Evolutionary conservation across 345 rosid genomes (phyloP), one percentile per base, ranked within the genome.

Genomic region (Hypericum androsaemum): DNA sequence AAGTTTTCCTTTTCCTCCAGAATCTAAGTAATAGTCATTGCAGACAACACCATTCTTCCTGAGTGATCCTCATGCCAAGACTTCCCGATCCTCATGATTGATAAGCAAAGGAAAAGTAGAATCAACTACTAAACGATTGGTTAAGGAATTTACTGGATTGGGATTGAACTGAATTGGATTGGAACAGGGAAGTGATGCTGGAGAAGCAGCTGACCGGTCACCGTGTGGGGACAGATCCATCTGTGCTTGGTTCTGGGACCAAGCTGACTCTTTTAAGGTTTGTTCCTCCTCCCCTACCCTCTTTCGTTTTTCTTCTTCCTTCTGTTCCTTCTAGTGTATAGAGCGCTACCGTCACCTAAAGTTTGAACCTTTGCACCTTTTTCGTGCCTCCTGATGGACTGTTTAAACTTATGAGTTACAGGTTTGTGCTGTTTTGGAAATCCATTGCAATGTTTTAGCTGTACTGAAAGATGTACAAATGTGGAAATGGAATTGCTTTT

Each of bases 181-280:
- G 38, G 54, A 38, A 12, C 75, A 92, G 98, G 45, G 98, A 83
- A 71, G 95, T 92, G 15, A 88, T 92, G 79, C 82, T 92, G 7
- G 97, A 92, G 90, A 92, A 92, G 52, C 97, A 92, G 86, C 76
- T 88, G 39, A 85, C 97, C 3, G 95, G 97, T 56, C 95, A 92
- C 60, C 80, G 95, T 0, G 94, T 92, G n/a, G n/a, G 0, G 98
- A 88, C 56, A 77, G 98, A 62, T 83, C 97, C 35, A 88, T 92
- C 10, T 92, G 98, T 58, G 76, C 72, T 67, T 92, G 97, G 97
- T 92, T 81, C 54, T 88, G 98, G 98, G 89, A 88, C 72, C 88
- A 83, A 51, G 61, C 64, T 54, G 83, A 92, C 61, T 78, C 87
- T 67, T 73, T 79, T 55, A 78, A 81, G 94, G 95, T 84, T 55